A percentile compares a stretch with the other conserved stretches of the same genome.
Conservation (phyloP, 331 rosid genomes). For the Dryas integrifolia region DNA sequence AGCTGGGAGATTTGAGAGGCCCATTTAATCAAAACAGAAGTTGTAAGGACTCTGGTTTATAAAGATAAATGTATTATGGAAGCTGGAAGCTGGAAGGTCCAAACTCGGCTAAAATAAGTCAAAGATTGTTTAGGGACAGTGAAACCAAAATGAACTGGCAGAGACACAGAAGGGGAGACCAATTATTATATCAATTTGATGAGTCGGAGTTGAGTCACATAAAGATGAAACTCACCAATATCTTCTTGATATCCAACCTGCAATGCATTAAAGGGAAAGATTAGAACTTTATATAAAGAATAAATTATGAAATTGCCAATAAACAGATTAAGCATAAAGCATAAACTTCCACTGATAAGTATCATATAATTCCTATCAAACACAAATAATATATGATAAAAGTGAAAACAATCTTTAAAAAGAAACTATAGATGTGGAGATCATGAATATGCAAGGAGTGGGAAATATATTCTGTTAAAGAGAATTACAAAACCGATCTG, state of each 20-base stretch:
- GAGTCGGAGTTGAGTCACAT: neutral
- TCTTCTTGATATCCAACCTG: conserved; percentile 39
- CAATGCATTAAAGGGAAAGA: conserved; percentile 28
- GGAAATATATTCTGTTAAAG: conserved; percentile 1
- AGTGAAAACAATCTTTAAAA: neutral
- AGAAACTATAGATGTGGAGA: neutral
- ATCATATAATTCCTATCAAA: neutral
- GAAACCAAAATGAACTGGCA: neutral
- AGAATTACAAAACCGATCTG: conserved; percentile 10
- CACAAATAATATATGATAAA: neutral
- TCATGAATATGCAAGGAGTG: conserved; percentile 10
- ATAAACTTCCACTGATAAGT: neutral
- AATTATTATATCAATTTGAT: conserved; percentile 9
- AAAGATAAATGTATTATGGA: neutral
- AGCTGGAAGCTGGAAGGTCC: neutral
- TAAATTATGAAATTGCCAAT: conserved; percentile 14
- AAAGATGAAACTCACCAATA: conserved; percentile 5
- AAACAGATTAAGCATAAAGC: neutral
- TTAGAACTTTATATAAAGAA: conserved; percentile 24
- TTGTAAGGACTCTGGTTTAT: neutral
- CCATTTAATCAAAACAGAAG: conserved; percentile 48
- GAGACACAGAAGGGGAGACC: neutral
- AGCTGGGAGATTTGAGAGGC: conserved; percentile 90
- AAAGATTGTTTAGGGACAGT: neutral
- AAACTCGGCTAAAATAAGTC: neutral